Conservation (phyloP, 495 filamentous ascomycete genomes). For the Tuber microsphaerosporum region DNA sequence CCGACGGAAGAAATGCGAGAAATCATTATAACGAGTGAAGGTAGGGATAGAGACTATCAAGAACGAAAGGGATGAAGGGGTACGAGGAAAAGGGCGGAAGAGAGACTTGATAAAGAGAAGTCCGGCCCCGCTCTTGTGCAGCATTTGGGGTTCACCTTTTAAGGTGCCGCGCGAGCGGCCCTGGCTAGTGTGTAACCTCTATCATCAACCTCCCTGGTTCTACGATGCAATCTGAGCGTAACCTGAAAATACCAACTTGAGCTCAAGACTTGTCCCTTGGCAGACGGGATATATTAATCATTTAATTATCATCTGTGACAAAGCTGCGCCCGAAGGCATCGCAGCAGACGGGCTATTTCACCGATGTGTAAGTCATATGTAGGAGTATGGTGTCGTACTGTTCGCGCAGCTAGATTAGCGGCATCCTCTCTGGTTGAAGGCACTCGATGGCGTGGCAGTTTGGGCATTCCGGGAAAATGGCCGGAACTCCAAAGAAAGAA, state of each 20-base stretch:
- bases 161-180: background rate
- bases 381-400: background rate
- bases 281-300: background rate
- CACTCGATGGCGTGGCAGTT: background rate
- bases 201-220: background rate
- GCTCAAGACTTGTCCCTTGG: background rate
- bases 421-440: background rate
- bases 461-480: background rate
- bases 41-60: background rate
- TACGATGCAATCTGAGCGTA: background rate
- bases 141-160: background rate
- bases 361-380: background rate
- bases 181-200: background rate
- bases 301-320: background rate
- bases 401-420: background rate
- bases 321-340: background rate
- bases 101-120: background rate
- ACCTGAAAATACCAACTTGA: background rate
- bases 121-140: background rate
- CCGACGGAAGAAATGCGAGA: slow-evolving; percentile 17
- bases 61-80: background rate
- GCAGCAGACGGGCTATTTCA: background rate
- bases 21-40: slow-evolving; percentile 10
- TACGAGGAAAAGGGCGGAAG: background rate
- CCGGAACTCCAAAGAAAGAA: background rate